Percentiles rank a stretch among this genome's conserved stretches.
Conservation (phyloP, 345 rosid genomes). For the Citrus australasica region DNA sequence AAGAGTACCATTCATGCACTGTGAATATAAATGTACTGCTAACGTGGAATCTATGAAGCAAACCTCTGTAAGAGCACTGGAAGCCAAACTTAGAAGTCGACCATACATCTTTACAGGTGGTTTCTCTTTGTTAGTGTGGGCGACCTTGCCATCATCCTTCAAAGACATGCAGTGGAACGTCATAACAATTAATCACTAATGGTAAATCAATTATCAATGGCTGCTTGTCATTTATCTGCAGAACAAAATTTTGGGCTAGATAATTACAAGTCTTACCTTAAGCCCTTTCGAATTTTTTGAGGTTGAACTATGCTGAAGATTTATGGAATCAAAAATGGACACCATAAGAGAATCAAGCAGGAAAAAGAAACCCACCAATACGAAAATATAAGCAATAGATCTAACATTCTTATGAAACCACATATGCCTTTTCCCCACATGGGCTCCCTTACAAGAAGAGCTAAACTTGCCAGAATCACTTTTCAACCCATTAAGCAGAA, state of each 20-base stretch:
- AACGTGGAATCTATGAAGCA: conserved; percentile 16
- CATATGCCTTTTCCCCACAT: conserved; percentile 46
- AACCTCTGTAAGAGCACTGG: conserved; percentile 68
- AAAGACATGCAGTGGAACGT: conserved; percentile 3
- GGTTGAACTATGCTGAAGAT: conserved; percentile 36
- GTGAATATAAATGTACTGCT: neutral
- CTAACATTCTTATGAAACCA: conserved; percentile 52
- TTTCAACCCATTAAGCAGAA: conserved; percentile 41
- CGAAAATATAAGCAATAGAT: conserved; percentile 43
- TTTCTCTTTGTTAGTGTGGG: conserved; percentile 25
- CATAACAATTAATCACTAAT: neutral
- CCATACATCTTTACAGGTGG: conserved; percentile 63
- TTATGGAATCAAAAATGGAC: conserved; percentile 50
- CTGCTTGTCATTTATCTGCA: neutral
- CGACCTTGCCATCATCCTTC: conserved; percentile 34
- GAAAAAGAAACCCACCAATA: conserved; percentile 44
- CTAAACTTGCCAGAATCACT: conserved; percentile 45
- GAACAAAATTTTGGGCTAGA: neutral
- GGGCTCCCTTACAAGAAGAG: conserved; percentile 41
- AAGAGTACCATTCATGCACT: neutral
- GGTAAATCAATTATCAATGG: neutral
- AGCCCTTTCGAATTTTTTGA: conserved; percentile 21
- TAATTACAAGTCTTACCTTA: conserved; percentile 40
- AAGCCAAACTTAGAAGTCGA: conserved; percentile 66
- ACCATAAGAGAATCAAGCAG: conserved; percentile 65